Evolutionary conservation across 495 filamentous ascomycete genomes (phyloP).

Genomic region (Hyaloscypha variabilis): DNA sequence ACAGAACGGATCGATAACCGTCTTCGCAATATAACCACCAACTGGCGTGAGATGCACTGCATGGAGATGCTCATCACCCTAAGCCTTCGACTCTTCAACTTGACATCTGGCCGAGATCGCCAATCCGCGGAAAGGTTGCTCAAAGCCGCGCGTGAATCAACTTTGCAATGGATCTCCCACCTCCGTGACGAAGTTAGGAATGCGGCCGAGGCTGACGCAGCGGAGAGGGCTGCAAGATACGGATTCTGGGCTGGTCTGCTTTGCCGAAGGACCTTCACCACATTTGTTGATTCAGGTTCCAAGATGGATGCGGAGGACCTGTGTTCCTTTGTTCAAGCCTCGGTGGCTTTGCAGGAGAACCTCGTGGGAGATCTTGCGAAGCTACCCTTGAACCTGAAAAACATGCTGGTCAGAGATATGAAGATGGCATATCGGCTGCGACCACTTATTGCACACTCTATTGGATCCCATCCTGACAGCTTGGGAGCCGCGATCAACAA

Average conservation of each 20-base stretch:
- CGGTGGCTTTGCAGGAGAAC: constrained; percentile 33
- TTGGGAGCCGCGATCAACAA: constrained; percentile 3
- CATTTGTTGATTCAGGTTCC: constrained; percentile 26
- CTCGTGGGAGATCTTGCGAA: constrained; percentile 26
- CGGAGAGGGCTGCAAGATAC: constrained; percentile 39
- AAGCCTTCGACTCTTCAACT: constrained; percentile 35
- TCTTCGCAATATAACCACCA: constrained; percentile 42
- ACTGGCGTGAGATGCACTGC: constrained; percentile 50
- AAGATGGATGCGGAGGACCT: constrained; percentile 17
- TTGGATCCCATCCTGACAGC: constrained; percentile 16
- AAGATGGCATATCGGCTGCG: constrained; percentile 30
- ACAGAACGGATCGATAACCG: constrained; percentile 43
- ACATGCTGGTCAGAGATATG: constrained; percentile 31
- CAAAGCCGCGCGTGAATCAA: constrained; percentile 25
- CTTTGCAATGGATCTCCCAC: constrained; percentile 44
- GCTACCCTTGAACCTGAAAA: constrained; percentile 24
- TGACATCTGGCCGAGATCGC: neutral
- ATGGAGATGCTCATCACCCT: constrained; percentile 54
- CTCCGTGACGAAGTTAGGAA: constrained; percentile 49
- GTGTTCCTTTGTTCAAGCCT: constrained; percentile 34
- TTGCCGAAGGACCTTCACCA: constrained; percentile 49
- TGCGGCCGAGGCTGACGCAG: constrained; percentile 40
- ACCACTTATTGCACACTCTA: constrained; percentile 21
- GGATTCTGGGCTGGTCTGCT: constrained; percentile 50
- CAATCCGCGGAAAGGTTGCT: constrained; percentile 29